A percentile compares a stretch with the other conserved stretches of the same genome.
These are phyloP conservation scores for Floccularia luteovirens DNA, from an alignment of 768 basidiomycete species.

Conservation along the genomic window DNA sequence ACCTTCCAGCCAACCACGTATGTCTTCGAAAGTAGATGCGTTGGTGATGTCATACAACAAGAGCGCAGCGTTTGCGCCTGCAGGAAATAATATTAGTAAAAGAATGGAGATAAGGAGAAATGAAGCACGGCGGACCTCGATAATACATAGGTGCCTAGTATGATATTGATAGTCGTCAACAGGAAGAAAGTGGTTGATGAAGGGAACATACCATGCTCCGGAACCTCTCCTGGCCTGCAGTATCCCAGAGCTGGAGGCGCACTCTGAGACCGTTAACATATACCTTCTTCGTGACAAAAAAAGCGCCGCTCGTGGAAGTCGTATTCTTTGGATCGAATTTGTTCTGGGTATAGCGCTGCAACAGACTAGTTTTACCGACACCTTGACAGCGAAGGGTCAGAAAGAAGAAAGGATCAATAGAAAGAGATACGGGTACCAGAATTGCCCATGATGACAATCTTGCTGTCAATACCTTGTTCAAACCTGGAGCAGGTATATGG, in stretches of 20 bases:
- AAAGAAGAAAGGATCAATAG: slow-evolving; percentile 4
- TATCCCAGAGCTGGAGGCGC: slow-evolving; percentile 86
- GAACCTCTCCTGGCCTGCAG: slow-evolving; percentile 91
- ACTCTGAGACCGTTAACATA: slow-evolving; percentile 81
- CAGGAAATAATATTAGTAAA: slow-evolving; percentile 3
- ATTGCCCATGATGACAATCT: slow-evolving; percentile 94
- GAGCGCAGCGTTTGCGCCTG: slow-evolving; percentile 88
- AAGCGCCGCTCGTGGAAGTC: slow-evolving; percentile 87
- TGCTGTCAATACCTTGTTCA: slow-evolving; percentile 85
- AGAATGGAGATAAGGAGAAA: slow-evolving; percentile 5
- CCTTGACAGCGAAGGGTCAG: slow-evolving; percentile 31
- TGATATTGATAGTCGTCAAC: slow-evolving; percentile 11
- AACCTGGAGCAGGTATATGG: slow-evolving; percentile 63
- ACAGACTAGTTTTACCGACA: slow-evolving; percentile 88
- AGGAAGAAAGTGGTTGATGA: slow-evolving; percentile 8
- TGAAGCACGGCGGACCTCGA: slow-evolving; percentile 45
- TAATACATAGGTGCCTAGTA: slow-evolving; percentile 91
- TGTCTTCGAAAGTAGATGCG: slow-evolving; percentile 79
- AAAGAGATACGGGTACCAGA: slow-evolving; percentile 27
- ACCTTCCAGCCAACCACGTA: slow-evolving; percentile 91
- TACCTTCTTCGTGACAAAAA: slow-evolving; percentile 92
- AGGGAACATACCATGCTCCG: slow-evolving; percentile 67
- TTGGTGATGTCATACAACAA: slow-evolving; percentile 95
- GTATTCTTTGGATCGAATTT: slow-evolving; percentile 85
- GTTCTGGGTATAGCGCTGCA: slow-evolving; percentile 87